Conservation (phyloP, 805 yeast genomes). For the Saccharomyces mikatae region DNA sequence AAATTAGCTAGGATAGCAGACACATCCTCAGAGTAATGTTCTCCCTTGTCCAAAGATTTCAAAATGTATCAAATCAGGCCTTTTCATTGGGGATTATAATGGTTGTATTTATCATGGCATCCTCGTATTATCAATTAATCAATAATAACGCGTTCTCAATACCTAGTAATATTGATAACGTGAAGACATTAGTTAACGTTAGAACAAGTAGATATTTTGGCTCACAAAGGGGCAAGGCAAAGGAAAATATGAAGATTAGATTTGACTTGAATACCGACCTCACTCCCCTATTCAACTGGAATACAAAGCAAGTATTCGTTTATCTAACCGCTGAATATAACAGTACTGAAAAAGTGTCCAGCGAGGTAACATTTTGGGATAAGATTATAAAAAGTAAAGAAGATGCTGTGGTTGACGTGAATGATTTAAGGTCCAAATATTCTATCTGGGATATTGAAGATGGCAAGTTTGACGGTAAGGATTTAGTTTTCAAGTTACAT, state of each 20-base stretch:
- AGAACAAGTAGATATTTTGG: constrained; percentile 61
- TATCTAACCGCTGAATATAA: constrained; percentile 84
- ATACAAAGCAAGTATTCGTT: constrained; percentile 91
- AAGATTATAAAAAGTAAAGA: constrained; percentile 54
- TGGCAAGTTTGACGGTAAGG: constrained; percentile 42
- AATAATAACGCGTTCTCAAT: constrained; percentile 38
- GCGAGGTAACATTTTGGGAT: constrained; percentile 87
- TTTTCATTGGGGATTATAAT: constrained; percentile 44
- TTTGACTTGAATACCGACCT: constrained; percentile 75
- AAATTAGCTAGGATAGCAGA: background rate
- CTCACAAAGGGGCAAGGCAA: constrained; percentile 53
- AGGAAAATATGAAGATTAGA: constrained; percentile 62
- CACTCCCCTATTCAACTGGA: constrained; percentile 84
- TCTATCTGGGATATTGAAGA: constrained; percentile 79
- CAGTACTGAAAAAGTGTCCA: constrained; percentile 35
- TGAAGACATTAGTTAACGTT: constrained; percentile 35
- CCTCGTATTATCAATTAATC: constrained; percentile 44
- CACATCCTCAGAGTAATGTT: constrained; percentile 27
- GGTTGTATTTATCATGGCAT: constrained; percentile 38
- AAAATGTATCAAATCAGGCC: constrained; percentile 45
- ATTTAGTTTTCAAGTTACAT: constrained; percentile 61
- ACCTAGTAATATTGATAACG: constrained; percentile 32
- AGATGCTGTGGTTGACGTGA: constrained; percentile 49
- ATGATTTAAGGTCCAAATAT: constrained; percentile 59
- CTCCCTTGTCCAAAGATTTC: constrained; percentile 39